Base-by-base conservation (phyloP, 2,329 filamentous ascomycete genomes). In the Verticillium dahliae region DNA sequence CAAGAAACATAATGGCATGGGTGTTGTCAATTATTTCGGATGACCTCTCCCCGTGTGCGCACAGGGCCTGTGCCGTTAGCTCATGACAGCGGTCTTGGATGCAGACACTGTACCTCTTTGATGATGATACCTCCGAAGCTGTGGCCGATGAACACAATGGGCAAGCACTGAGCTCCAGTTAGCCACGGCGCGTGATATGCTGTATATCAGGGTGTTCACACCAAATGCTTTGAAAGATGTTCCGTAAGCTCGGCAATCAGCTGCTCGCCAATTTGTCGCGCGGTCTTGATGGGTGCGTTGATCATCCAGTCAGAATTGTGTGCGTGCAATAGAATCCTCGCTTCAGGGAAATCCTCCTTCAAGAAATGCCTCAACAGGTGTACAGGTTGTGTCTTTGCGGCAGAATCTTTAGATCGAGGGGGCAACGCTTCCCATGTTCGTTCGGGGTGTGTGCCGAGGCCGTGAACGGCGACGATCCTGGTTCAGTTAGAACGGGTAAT, bases 231-330 rank as follows among this genome's bases (percentile, higher is more conserved):
- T 3, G 14, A 39, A 13, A n/a, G 56, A 41, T 58, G 55, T 27
- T 60, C 34, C 13, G 50, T 14, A 15, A 65, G 58, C 33, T 59
- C n/a, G 4, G 60, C 57, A 1, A 65, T 33, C 15, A 68, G 60
- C 18, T 58, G 52, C 5, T 62, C 35, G 54, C 62, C 62, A 52
- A 69, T 65, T 54, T 67, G 57, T 52, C 62, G 37, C 9, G 62
- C 54, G 6, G 64, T 67, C 39, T 66, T 67, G 6, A 63, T 54
- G 1, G 64, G 67, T 1, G 62, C 64, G 57, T 68, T 62, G 22
- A 62, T 50, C n/a, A 69, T 55, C 68, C 65, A 69, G 57, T 66
- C 60, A 0, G 65, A 68, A 37, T 68, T 67, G 45, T 69, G 57
- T 1, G 62, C 60, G 55, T 68, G 68, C 54, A 58, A 61, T 11